A percentile compares a stretch with the other conserved stretches of the same genome.
These are phyloP conservation scores for Elongisporangium anandrum DNA, from an alignment of 352 stramenopile genomes.

Conservation along the genomic window DNA sequence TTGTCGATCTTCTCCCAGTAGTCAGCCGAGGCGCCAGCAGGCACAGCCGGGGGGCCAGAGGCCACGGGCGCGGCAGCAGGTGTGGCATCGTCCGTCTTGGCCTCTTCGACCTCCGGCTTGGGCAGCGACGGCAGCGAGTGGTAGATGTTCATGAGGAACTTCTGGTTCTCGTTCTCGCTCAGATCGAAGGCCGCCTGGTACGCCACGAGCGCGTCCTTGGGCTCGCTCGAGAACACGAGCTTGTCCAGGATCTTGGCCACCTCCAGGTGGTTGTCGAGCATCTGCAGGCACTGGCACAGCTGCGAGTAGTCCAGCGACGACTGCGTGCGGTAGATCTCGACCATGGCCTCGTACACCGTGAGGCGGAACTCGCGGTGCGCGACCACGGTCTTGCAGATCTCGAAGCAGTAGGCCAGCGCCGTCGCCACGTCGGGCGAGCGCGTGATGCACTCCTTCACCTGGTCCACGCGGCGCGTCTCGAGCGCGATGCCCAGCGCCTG, in stretches of 20 bases:
- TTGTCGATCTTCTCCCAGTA: conserved; percentile 84
- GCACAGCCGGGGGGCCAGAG: conserved; percentile 25
- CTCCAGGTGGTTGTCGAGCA: conserved; percentile 80
- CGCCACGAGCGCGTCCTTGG: conserved; percentile 83
- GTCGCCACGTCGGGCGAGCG: conserved; percentile 67
- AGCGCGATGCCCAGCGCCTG: conserved; percentile 98
- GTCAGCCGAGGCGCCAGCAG: conserved; percentile 49
- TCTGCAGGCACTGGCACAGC: conserved; percentile 86
- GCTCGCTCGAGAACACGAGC: conserved; percentile 67
- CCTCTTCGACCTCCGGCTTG: conserved; percentile 27
- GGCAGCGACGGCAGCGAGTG: conserved; percentile 69
- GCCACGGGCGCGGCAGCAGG: conserved; percentile 7
- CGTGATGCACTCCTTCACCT: conserved; percentile 89
- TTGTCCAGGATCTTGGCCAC: conserved; percentile 86
- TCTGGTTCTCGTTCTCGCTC: conserved; percentile 97
- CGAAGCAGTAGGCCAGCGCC: conserved; percentile 91
- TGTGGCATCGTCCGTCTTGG: conserved; percentile 27
- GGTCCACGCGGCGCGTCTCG: conserved; percentile 91
- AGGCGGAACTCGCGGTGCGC: conserved; percentile 91
- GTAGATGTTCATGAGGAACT: conserved; percentile 94
- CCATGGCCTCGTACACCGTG: conserved; percentile 93
- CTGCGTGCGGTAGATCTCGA: conserved; percentile 70
- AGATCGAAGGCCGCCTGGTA: conserved; percentile 99
- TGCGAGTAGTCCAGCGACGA: conserved; percentile 66
- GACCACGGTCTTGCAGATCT: conserved; percentile 92